phyloP scores from a whole-genome alignment of 148 eudicot species.

The Euryodendron excelsum region DNA sequence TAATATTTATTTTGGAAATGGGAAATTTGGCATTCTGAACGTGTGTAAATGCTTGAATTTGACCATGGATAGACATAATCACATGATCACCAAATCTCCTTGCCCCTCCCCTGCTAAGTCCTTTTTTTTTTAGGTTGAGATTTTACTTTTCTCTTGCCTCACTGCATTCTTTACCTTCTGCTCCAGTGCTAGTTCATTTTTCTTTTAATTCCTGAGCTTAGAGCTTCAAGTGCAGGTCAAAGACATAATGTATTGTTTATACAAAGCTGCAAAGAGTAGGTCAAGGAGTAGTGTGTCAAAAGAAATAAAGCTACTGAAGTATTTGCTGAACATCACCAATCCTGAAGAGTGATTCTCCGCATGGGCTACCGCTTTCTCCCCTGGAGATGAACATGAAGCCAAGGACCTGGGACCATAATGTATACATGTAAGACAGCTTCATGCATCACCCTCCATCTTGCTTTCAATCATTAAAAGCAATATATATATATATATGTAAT shows the following conservation, averaged over 20 bases:
- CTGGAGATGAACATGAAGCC: constrained; percentile 65
- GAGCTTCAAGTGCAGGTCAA: constrained; percentile 55
- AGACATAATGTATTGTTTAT: constrained; percentile 80
- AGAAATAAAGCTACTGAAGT: constrained; percentile 88
- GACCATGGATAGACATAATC: background rate
- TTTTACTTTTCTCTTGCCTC: background rate
- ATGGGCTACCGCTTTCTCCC: constrained; percentile 85
- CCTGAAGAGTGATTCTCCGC: constrained; percentile 99
- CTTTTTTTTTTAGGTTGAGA: background rate
- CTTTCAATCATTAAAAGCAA: background rate
- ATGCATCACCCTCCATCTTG: background rate
- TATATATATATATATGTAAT: background rate
- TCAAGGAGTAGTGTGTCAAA: constrained; percentile 80
- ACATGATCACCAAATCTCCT: background rate
- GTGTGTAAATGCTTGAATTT: background rate
- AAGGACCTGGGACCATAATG: constrained; percentile 66
- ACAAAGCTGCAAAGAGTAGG: constrained; percentile 89
- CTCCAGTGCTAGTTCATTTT: background rate
- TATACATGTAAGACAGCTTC: constrained; percentile 65
- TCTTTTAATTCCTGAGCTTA: background rate
- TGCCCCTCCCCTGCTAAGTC: background rate
- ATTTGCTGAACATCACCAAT: constrained; percentile 83
- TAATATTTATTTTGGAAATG: background rate
- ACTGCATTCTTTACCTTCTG: background rate
- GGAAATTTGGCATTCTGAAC: background rate